These are phyloP conservation scores for Nemania serpens DNA, from an alignment of 2,329 filamentous ascomycete genomes.

Conservation along the genomic window DNA sequence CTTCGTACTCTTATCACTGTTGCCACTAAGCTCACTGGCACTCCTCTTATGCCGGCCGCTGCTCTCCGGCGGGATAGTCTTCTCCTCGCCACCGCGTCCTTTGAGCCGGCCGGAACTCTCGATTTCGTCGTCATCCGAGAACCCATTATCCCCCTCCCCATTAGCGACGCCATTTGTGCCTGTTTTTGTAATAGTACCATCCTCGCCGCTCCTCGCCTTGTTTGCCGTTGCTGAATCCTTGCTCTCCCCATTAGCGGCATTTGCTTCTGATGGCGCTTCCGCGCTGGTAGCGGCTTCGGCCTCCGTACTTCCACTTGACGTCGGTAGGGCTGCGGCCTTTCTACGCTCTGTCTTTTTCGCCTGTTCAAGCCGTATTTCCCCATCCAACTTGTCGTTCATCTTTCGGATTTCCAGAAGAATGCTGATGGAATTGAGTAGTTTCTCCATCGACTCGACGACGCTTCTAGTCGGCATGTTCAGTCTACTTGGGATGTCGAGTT, in stretches of 20 bases:
- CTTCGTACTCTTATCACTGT: slow-evolving; percentile 67
- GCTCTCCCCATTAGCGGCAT: not conserved
- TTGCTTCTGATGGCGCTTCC: not conserved
- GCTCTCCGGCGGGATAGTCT: slow-evolving; percentile 43
- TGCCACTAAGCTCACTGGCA: slow-evolving; percentile 76
- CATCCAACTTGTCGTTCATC: slow-evolving; percentile 74
- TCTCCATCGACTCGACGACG: slow-evolving; percentile 73
- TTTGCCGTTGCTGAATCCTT: not conserved
- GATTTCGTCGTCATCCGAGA: not conserved
- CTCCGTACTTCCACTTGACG: not conserved
- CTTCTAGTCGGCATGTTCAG: slow-evolving; percentile 75
- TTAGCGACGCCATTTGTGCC: slow-evolving; percentile 26
- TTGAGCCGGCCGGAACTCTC: not conserved
- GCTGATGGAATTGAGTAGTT: slow-evolving; percentile 69
- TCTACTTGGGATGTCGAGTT: slow-evolving; percentile 71
- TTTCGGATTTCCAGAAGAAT: slow-evolving; percentile 74
- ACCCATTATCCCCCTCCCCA: not conserved
- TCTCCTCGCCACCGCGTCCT: slow-evolving; percentile 35
- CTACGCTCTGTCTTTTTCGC: slow-evolving; percentile 60
- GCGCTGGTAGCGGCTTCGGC: not conserved
- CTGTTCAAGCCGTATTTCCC: slow-evolving; percentile 66
- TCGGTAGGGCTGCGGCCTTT: slow-evolving; percentile 39
- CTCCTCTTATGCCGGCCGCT: slow-evolving; percentile 71
- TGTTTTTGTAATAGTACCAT: slow-evolving; percentile 6
- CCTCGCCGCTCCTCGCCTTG: not conserved